Evolutionary conservation across 106 monocot species (phyloP), one percentile per base, ranked within the genome.

Genomic region (Apostasia ramifera): DNA sequence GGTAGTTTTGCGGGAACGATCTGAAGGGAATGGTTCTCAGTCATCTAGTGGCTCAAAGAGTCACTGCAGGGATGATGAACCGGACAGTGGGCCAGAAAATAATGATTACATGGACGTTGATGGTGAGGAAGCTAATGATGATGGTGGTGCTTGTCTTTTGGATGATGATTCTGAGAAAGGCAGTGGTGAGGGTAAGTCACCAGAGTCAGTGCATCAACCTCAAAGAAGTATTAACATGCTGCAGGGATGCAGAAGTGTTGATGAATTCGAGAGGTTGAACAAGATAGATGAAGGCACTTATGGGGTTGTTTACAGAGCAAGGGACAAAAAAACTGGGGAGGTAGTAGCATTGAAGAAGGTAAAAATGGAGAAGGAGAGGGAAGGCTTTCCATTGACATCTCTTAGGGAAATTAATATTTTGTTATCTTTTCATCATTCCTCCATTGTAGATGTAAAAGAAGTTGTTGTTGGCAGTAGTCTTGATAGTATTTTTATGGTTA

Each of bases 251-350:
- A 82, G 94, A 66, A 85, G 83, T 73, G 90, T 94, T 44, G 83
- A 90, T 72, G 90, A 90, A 60, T 94, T 94, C 79, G 91, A 95
- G 68, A 85, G 81, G 73, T 53, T 95, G 59, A 91, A 95, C 59
- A 86, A 82, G 73, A 88, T 95, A 39, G 79, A 85, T 64, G 95
- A 95, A 70, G 95, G 95, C 40, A 95, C 95, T 13, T 95, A 95
- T 66, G 95, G 95, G 5, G 89, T 95, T 68, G 95, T 95, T 2
- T 95, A 84, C 64, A 74, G 91, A 62, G 95, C 89, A 2, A 84
- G 76, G 84, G 95, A 95, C 53, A 89, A 81, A 70, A 85, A 83
- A 56, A 84, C 81, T 40, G 86, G 82, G 39, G 91, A 92, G 26
- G 61, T 88, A 8, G 86, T 95, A 46, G 95, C 95, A 41, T 61